These are phyloP conservation scores for Fonsecaea nubica DNA, from an alignment of 2,329 filamentous ascomycete species.

Conservation along the genomic window DNA sequence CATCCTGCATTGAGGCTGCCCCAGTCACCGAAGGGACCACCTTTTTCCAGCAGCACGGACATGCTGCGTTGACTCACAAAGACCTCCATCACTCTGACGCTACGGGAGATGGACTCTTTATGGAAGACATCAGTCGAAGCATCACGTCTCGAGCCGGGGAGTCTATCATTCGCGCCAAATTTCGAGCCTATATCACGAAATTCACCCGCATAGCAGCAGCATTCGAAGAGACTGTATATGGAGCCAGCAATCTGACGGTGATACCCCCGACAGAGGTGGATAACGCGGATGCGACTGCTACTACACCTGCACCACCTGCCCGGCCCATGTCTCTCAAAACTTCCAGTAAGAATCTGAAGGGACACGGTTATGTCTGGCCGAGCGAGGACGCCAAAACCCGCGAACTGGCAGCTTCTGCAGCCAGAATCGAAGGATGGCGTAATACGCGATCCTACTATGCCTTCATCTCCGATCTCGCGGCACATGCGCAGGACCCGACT, in stretches of 20 bases:
- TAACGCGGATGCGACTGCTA: conserved; percentile 55
- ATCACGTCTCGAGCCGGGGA: conserved; percentile 88
- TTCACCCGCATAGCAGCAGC: conserved; percentile 91
- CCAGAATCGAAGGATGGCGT: conserved; percentile 94
- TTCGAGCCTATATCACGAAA: conserved; percentile 91
- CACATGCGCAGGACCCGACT: conserved; percentile 45
- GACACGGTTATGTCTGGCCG: conserved; percentile 94
- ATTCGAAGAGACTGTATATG: conserved; percentile 95
- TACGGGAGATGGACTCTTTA: conserved; percentile 87
- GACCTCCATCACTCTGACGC: conserved; percentile 60
- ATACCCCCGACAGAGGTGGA: conserved; percentile 74
- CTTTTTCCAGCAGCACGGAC: conserved; percentile 81
- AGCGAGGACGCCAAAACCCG: conserved; percentile 80
- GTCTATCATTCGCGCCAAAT: conserved; percentile 87
- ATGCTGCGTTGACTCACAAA: conserved; percentile 52
- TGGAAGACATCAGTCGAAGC: conserved; percentile 81
- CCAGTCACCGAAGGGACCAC: conserved; percentile 81
- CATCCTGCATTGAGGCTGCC: conserved; percentile 80
- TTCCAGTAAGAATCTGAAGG: conserved; percentile 58
- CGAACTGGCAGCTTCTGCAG: conserved; percentile 89
- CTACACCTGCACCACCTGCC: conserved; percentile 11
- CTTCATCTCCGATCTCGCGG: conserved; percentile 76
- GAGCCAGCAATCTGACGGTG: conserved; percentile 80
- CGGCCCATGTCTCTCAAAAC: conserved; percentile 37
- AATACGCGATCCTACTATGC: conserved; percentile 95